A percentile compares a stretch with the other conserved stretches of the same genome.
Conservation (phyloP, 345 rosid species). For the Ceriops tagal region DNA sequence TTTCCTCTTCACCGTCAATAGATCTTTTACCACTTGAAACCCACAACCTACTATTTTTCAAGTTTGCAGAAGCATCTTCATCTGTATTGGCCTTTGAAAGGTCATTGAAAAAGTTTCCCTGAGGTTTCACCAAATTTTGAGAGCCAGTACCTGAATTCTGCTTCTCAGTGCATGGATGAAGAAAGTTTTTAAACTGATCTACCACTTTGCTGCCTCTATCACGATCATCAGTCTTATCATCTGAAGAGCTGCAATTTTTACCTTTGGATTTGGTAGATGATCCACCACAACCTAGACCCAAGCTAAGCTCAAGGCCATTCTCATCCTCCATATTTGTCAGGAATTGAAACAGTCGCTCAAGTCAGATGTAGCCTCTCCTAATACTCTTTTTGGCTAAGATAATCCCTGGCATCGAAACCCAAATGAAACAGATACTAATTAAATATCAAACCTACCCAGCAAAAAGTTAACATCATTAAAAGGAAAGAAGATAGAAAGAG, state of each 20-base stretch:
- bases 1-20: constrained; percentile 55
- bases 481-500: neutral
- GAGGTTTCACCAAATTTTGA: constrained; percentile 59
- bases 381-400: neutral
- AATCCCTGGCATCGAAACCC: constrained; percentile 4
- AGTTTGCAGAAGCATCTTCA: constrained; percentile 51
- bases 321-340: constrained; percentile 67
- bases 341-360: neutral
- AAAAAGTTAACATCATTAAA: neutral
- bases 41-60: constrained; percentile 52
- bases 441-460: constrained; percentile 5
- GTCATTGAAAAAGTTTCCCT: constrained; percentile 77
- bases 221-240: constrained; percentile 54
- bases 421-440: neutral
- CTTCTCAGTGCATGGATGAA: constrained; percentile 52
- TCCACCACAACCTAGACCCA: constrained; percentile 89
- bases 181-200: constrained; percentile 71
- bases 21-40: constrained; percentile 35
- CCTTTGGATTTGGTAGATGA: constrained; percentile 68
- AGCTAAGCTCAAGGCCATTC: constrained; percentile 89
- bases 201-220: constrained; percentile 63
- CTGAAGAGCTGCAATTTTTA: constrained; percentile 50
- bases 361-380: neutral
- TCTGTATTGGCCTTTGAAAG: constrained; percentile 55
- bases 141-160: constrained; percentile 56